These are phyloP conservation scores for Phytophthora pinifolia DNA, from an alignment of 352 stramenopile species.

Conservation along the genomic window DNA sequence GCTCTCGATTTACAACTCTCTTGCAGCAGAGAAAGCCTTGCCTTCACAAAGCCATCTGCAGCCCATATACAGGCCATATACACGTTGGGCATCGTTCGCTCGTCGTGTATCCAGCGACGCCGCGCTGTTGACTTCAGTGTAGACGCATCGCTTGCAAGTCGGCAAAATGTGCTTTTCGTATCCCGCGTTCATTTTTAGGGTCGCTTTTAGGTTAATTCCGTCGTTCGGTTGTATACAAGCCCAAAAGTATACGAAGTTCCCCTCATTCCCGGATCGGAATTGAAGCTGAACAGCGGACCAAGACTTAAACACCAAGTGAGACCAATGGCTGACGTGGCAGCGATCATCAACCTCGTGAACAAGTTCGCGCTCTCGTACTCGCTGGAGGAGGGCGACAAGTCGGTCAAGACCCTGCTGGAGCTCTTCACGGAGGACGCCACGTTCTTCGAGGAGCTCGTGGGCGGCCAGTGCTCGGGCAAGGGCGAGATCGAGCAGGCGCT, in stretches of 20 bases:
- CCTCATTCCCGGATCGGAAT: constrained; percentile 32
- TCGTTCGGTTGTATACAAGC: constrained; percentile 14
- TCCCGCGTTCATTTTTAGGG: constrained; percentile 3
- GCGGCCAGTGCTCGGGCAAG: constrained; percentile 53
- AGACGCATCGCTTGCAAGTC: constrained; percentile 15
- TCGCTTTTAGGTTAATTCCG: constrained; percentile 17
- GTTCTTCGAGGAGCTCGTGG: constrained; percentile 80
- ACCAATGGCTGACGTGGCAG: constrained; percentile 72
- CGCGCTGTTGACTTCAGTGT: no score
- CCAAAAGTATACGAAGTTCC: constrained; percentile 1
- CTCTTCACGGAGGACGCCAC: constrained; percentile 75
- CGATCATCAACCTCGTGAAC: constrained; percentile 88
- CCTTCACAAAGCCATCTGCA: background rate
- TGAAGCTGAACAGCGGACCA: constrained; percentile 18
- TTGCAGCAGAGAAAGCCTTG: background rate
- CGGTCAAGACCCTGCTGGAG: constrained; percentile 59
- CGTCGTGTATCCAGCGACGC: constrained; percentile 12
- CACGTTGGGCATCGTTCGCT: constrained; percentile 14
- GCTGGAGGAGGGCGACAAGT: constrained; percentile 75
- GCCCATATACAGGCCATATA: background rate
- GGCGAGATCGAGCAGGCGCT: constrained; percentile 74
- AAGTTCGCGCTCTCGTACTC: constrained; percentile 78
- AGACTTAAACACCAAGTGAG: constrained; percentile 1
- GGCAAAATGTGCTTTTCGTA: background rate
- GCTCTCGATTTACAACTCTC: background rate